Conservation (phyloP, 306 rosid species). For the Mucuna pruriens region DNA sequence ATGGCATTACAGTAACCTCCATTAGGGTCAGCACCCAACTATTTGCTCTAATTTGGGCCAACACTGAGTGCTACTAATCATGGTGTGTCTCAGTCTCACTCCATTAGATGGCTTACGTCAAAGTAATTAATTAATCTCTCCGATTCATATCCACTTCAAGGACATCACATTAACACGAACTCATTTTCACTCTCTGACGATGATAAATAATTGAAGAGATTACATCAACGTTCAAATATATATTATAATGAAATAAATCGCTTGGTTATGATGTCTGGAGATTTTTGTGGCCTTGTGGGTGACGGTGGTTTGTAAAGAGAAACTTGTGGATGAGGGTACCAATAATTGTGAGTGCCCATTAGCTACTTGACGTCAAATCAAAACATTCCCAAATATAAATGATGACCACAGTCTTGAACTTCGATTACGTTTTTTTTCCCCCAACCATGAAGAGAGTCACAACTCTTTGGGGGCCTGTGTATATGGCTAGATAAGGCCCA, state of each 20-base stretch:
- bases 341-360: constrained; percentile 40
- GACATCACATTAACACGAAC: neutral
- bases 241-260: neutral
- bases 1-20: constrained; percentile 42
- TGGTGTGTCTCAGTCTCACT: neutral
- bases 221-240: neutral
- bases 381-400: constrained; percentile 46
- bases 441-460: constrained; percentile 27
- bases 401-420: neutral
- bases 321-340: constrained; percentile 33
- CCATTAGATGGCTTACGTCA: neutral
- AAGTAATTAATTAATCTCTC: neutral
- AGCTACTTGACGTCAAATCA: constrained; percentile 43
- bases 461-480: neutral
- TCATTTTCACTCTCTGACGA: constrained; percentile 5
- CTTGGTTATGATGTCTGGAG: constrained; percentile 19
- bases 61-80: constrained; percentile 8
- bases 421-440: neutral
- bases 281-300: constrained; percentile 37
- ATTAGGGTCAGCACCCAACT: constrained; percentile 34
- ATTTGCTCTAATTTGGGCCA: neutral
- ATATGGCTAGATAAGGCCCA: constrained; percentile 24
- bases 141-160: neutral
- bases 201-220: constrained; percentile 17
- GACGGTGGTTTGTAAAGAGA: constrained; percentile 11